A percentile compares a stretch with the other conserved stretches of the same genome.
These are phyloP conservation scores for Coemansia sp. DNA, from an alignment of 192 early-diverging fungal species.

Conservation along the genomic window DNA sequence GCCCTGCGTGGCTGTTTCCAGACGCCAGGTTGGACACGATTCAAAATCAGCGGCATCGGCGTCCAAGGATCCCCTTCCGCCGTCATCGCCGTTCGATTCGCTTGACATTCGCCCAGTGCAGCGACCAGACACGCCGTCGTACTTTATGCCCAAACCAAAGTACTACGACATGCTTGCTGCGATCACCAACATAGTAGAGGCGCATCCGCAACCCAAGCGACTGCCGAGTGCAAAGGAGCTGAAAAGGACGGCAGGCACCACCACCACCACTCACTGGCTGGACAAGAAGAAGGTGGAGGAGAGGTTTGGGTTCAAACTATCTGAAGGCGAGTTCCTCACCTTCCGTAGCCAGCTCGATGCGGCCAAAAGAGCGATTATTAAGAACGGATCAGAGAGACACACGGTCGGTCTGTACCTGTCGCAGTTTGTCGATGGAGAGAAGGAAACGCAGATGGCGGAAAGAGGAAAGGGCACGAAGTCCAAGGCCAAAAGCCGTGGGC, in stretches of 20 bases:
- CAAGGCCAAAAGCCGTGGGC: constrained; percentile 33
- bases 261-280: constrained; percentile 6
- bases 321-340: constrained; percentile 23
- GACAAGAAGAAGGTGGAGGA: constrained; percentile 11
- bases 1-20: not conserved
- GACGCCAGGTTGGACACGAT: not conserved
- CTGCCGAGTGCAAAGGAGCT: constrained; percentile 7
- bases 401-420: constrained; percentile 22
- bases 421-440: constrained; percentile 24
- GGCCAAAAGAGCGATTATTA: constrained; percentile 11
- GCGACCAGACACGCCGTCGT: constrained; percentile 71
- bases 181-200: constrained; percentile 56
- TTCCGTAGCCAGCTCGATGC: constrained; percentile 21
- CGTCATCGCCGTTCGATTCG: constrained; percentile 23
- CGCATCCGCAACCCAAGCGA: constrained; percentile 9
- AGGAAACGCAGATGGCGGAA: not conserved
- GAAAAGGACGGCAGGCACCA: not conserved
- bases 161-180: constrained; percentile 76
- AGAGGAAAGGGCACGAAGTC: constrained; percentile 40
- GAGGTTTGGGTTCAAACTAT: constrained; percentile 26
- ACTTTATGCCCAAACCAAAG: constrained; percentile 83
- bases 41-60: not conserved
- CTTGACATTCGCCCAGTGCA: constrained; percentile 40
- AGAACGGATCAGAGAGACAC: not conserved
- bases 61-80: not conserved